Evolutionary conservation across 768 basidiomycete genomes (phyloP).

Genomic region (Hygrocybe coccinea): DNA sequence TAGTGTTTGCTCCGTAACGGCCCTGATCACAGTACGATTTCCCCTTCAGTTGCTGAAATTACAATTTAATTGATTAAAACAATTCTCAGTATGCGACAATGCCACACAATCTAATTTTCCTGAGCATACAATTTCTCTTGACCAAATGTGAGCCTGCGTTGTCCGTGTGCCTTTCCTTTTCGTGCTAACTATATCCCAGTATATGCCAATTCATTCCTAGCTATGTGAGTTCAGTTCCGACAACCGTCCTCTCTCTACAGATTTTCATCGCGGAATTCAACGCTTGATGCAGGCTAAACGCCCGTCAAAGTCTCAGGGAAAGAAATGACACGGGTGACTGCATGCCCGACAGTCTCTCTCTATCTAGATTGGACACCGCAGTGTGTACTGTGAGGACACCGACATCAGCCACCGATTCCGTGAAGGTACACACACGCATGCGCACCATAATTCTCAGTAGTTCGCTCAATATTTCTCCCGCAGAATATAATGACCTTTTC

Average conservation of each 20-base stretch:
- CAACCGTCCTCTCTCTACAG: not conserved
- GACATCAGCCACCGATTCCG: not conserved
- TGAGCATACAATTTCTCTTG: constrained; percentile 18
- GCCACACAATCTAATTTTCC: constrained; percentile 16
- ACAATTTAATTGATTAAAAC: not conserved
- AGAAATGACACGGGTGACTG: not conserved
- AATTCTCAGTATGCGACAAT: constrained; percentile 12
- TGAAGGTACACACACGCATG: not conserved
- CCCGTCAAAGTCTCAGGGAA: not conserved
- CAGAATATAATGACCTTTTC: not conserved
- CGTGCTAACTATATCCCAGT: constrained; percentile 13
- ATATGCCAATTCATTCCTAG: constrained; percentile 30
- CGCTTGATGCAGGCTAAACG: not conserved
- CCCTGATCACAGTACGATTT: constrained; percentile 7
- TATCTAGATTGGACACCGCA: not conserved
- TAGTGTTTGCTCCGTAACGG: constrained; percentile 14
- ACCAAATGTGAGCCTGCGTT: constrained; percentile 15
- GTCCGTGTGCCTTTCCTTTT: not conserved
- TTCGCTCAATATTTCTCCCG: not conserved
- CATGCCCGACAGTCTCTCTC: not conserved
- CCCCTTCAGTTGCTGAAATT: not conserved
- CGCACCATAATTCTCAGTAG: not conserved
- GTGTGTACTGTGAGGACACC: not conserved
- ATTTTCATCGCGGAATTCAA: not conserved
- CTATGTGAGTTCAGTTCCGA: constrained; percentile 18